Percentiles rank a stretch among this genome's conserved stretches.
These are phyloP conservation scores for Priceomyces castillae DNA, from an alignment of 805 yeast species.

Conservation along the genomic window DNA sequence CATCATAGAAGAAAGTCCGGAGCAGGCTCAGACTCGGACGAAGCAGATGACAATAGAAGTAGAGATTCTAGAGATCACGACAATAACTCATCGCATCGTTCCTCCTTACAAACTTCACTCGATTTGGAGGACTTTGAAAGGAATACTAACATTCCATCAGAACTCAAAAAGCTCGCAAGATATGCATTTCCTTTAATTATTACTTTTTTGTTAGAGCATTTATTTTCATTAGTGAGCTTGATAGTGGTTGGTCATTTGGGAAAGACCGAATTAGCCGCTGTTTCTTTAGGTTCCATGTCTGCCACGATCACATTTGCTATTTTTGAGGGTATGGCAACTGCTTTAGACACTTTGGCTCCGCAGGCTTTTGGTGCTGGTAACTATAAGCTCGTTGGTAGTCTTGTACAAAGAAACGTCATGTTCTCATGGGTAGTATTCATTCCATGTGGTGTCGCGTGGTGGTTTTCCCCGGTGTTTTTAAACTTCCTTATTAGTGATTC, in stretches of 20 bases:
- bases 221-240: constrained; percentile 41
- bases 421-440: constrained; percentile 33
- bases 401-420: constrained; percentile 38
- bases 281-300: constrained; percentile 44
- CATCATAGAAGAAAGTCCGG: constrained; percentile 37
- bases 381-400: constrained; percentile 32
- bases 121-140: constrained; percentile 32
- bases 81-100: neutral
- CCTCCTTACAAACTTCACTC: constrained; percentile 3
- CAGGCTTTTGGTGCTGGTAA: constrained; percentile 46
- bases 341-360: constrained; percentile 44
- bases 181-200: constrained; percentile 40
- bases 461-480: constrained; percentile 32
- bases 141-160: constrained; percentile 25
- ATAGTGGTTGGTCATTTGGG: constrained; percentile 47
- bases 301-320: constrained; percentile 44
- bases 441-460: constrained; percentile 42
- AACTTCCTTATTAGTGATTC: constrained; percentile 28
- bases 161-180: constrained; percentile 25
- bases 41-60: constrained; percentile 12
- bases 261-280: constrained; percentile 44
- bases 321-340: constrained; percentile 47
- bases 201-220: constrained; percentile 43
- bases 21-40: constrained; percentile 11
- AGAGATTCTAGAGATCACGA: neutral